A percentile compares a stretch with the other conserved stretches of the same genome.
These are phyloP conservation scores for Sequoia sempervirens DNA, from an alignment of 75 land plant genomes.

Conservation along the genomic window DNA sequence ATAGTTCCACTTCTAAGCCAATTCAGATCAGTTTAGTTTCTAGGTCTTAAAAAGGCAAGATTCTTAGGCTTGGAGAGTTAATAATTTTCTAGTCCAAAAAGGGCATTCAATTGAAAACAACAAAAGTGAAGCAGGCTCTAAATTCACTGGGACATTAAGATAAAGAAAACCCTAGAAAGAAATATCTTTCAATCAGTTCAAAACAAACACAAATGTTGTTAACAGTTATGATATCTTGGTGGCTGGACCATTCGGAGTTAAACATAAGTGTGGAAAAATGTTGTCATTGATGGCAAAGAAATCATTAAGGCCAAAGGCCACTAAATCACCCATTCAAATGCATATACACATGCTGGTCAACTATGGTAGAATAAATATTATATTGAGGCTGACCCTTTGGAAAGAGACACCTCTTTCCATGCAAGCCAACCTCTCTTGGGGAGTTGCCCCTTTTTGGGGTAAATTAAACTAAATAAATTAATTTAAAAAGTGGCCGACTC, in stretches of 20 bases:
- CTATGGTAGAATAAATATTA: too few species aligned
- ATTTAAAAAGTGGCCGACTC: too few species aligned
- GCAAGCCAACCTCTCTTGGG: too few species aligned
- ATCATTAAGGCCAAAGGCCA: too few species aligned
- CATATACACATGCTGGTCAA: too few species aligned
- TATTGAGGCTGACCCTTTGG: too few species aligned
- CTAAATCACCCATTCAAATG: too few species aligned
- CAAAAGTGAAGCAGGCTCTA: background rate
- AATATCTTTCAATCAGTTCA: background rate
- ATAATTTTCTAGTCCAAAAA: background rate
- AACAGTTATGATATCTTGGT: background rate
- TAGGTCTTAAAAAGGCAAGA: background rate
- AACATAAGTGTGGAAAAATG: background rate
- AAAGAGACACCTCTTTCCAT: too few species aligned
- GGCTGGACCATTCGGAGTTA: background rate
- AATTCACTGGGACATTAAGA: background rate
- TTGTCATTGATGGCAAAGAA: too few species aligned
- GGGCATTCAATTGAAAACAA: background rate
- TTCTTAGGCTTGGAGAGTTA: background rate
- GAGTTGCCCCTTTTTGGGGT: too few species aligned
- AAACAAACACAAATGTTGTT: background rate
- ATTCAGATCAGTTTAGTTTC: background rate
- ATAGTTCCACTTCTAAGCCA: background rate
- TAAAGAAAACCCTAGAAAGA: background rate
- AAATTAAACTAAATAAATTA: too few species aligned